Evolutionary conservation across 2,329 filamentous ascomycete genomes (phyloP).

Genomic region (Pyricularia grisea): DNA sequence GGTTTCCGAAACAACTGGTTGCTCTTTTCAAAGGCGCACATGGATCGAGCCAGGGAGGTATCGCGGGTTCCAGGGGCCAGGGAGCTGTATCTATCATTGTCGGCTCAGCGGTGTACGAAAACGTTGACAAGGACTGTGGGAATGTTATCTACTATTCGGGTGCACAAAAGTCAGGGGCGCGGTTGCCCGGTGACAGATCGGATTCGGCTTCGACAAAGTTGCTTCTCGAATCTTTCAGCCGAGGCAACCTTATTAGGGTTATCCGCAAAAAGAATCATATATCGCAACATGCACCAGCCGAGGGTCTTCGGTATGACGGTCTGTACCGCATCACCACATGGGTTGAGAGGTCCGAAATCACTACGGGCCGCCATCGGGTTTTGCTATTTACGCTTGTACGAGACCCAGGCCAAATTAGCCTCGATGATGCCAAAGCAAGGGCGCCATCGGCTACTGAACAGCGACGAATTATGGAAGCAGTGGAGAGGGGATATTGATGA

Average conservation of each 20-base stretch:
- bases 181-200: background rate
- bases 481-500: background rate
- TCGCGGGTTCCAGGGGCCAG: constrained; percentile 30
- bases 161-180: constrained; percentile 13
- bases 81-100: constrained; percentile 49
- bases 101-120: constrained; percentile 12
- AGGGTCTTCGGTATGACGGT: constrained; percentile 26
- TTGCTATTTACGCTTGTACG: constrained; percentile 15
- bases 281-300: constrained; percentile 9
- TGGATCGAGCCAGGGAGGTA: constrained; percentile 36
- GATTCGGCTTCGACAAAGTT: constrained; percentile 9
- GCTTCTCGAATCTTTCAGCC: constrained; percentile 11
- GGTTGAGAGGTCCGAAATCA: constrained; percentile 8
- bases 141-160: constrained; percentile 17
- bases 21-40: constrained; percentile 44
- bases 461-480: background rate
- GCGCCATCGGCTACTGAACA: background rate
- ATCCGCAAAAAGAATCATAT: constrained; percentile 16
- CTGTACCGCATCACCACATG: constrained; percentile 18
- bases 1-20: constrained; percentile 44
- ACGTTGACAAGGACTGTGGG: constrained; percentile 15
- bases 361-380: constrained; percentile 11
- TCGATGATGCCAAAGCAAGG: constrained; percentile 7
- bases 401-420: constrained; percentile 9
- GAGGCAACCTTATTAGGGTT: constrained; percentile 16